phyloP scores from a whole-genome alignment of 2,329 filamentous ascomycete species.

The Zarea fungicola region DNA sequence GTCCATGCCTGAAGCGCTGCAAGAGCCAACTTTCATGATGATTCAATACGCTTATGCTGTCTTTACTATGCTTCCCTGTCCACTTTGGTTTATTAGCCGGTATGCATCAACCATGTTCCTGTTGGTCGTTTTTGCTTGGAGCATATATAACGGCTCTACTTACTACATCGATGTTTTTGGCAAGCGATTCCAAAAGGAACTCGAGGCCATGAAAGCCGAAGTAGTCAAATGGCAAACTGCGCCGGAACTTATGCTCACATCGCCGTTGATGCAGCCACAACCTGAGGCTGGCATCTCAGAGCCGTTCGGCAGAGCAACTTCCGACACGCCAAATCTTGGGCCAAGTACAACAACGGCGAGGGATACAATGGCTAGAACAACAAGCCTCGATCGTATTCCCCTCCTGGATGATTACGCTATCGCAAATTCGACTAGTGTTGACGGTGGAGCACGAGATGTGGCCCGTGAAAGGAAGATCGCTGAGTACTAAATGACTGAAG shows the following conservation, averaged over 20 bases:
- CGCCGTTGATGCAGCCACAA: constrained; percentile 29
- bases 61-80: constrained; percentile 89
- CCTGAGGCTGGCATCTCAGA: constrained; percentile 16
- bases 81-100: constrained; percentile 87
- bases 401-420: constrained; percentile 43
- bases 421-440: constrained; percentile 35
- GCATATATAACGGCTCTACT: constrained; percentile 92
- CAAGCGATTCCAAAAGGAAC: constrained; percentile 91
- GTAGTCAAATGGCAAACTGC: constrained; percentile 80
- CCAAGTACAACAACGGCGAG: constrained; percentile 11
- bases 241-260: constrained; percentile 40
- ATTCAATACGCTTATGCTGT: constrained; percentile 92
- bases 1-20: constrained; percentile 65
- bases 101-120: constrained; percentile 76
- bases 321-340: constrained; percentile 11
- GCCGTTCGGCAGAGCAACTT: neutral
- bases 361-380: constrained; percentile 19
- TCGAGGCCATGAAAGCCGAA: constrained; percentile 83
- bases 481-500: neutral
- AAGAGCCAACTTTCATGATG: constrained; percentile 90
- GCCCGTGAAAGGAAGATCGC: constrained; percentile 42
- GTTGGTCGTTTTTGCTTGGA: constrained; percentile 81
- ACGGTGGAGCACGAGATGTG: constrained; percentile 40
- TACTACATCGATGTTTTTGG: constrained; percentile 99
- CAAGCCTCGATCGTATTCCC: constrained; percentile 51